Conservation (phyloP, 148 eudicot species). For the Heliamphora exappendiculata region DNA sequence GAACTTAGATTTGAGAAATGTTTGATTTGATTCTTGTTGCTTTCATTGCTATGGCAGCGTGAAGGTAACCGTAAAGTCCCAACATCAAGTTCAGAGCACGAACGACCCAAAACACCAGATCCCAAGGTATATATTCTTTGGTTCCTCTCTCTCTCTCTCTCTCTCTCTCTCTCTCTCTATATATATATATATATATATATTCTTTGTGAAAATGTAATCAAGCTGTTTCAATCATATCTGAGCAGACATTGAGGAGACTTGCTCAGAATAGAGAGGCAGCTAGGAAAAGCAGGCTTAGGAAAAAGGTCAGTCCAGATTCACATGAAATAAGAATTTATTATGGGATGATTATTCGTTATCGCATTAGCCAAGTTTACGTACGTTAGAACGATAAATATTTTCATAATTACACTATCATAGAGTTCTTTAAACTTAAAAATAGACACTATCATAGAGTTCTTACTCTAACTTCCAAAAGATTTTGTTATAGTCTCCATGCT, state of each 20-base stretch:
- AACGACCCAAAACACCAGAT: slow-evolving; percentile 78
- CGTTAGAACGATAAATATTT: not conserved
- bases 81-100: slow-evolving; percentile 66
- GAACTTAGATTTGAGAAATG: slow-evolving; percentile 10
- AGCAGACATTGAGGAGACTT: slow-evolving; percentile 90
- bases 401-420: not conserved
- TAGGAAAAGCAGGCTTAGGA: slow-evolving; percentile 97
- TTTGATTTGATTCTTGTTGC: not conserved
- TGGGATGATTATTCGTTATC: too few relatives aligned
- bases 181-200: too few relatives aligned
- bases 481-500: too few relatives aligned
- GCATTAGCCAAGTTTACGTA: too few relatives aligned
- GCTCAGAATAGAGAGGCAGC: slow-evolving; percentile 99
- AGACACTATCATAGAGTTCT: too few relatives aligned
- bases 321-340: not conserved
- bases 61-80: slow-evolving; percentile 82
- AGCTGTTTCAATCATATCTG: slow-evolving; percentile 11
- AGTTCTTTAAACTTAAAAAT: too few relatives aligned
- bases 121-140: slow-evolving; percentile 58
- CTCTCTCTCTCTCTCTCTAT: too few relatives aligned
- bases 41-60: slow-evolving; percentile 46
- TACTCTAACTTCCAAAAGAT: too few relatives aligned
- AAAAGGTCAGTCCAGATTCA: slow-evolving; percentile 51
- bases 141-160: not conserved
- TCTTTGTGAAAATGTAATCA: too few relatives aligned